Percentiles rank a stretch among this genome's conserved stretches.
phyloP scores from a whole-genome alignment of 83 land plant genomes.

The Isoetes engelmannii region DNA sequence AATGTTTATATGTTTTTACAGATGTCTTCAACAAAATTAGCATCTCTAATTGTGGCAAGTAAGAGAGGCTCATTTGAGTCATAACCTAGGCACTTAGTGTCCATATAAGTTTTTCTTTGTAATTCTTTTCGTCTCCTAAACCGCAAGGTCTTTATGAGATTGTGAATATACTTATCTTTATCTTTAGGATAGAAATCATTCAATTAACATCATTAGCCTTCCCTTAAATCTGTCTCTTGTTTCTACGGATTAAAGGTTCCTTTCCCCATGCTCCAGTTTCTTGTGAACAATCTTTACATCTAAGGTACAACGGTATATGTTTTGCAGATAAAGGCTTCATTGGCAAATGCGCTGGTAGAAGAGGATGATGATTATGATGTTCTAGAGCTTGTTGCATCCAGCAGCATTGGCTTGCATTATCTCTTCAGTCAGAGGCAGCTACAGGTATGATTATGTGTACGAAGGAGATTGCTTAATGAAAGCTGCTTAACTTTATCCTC shows the following conservation, averaged over 20 bases:
- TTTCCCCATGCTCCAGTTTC: neutral
- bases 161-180: too few relatives aligned
- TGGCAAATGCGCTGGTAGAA: constrained; percentile 39
- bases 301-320: neutral
- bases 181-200: neutral
- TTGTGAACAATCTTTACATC: constrained; percentile 2
- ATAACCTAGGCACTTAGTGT: too few relatives aligned
- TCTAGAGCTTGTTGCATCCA: constrained; percentile 62
- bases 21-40: too few relatives aligned
- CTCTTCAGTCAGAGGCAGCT: constrained; percentile 86
- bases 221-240: neutral
- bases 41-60: too few relatives aligned
- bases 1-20: too few relatives aligned
- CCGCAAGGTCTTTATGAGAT: too few relatives aligned
- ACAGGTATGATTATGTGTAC: constrained; percentile 41
- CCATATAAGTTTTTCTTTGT: too few relatives aligned
- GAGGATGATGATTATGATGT: constrained; percentile 47
- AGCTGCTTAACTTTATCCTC: neutral
- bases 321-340: constrained; percentile 61
- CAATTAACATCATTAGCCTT: constrained; percentile 1
- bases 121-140: too few relatives aligned
- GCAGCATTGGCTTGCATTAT: constrained; percentile 48
- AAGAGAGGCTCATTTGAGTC: too few relatives aligned
- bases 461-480: neutral
- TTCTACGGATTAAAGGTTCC: neutral